These are phyloP conservation scores for Nicotiana undulata DNA, from an alignment of 257 asterid species.

Conservation along the genomic window DNA sequence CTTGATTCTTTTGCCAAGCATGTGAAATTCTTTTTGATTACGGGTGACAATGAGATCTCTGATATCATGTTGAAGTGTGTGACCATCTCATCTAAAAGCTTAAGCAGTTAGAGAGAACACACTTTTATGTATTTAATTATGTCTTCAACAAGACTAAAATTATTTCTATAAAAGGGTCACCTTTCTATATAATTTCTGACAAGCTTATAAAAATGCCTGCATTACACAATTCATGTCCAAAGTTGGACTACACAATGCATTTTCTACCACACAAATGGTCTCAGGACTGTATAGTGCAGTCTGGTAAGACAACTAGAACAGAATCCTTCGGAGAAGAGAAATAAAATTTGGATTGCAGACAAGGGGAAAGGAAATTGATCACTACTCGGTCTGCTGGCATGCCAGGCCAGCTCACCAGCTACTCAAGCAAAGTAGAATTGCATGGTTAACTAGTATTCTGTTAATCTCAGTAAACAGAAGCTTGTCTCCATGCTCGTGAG, in stretches of 20 bases:
- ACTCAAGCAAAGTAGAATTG: background rate
- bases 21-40: too few relatives aligned
- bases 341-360: background rate
- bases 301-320: background rate
- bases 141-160: too few relatives aligned
- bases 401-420: background rate
- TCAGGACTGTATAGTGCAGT: background rate
- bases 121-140: too few relatives aligned
- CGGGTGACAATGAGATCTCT: too few relatives aligned
- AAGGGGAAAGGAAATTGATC: background rate
- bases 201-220: background rate
- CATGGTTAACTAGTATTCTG: background rate
- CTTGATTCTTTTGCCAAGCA: too few relatives aligned
- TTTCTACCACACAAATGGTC: background rate
- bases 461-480: background rate
- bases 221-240: background rate
- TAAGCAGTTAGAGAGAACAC: too few relatives aligned
- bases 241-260: background rate
- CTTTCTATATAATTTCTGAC: background rate
- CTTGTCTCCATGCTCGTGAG: background rate
- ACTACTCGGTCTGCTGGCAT: background rate
- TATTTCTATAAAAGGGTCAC: background rate
- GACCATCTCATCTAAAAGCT: too few relatives aligned
- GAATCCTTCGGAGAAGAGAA: background rate
- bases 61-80: too few relatives aligned